These are phyloP conservation scores for Rhizophora apiculata DNA, from an alignment of 345 rosid species.

Conservation along the genomic window DNA sequence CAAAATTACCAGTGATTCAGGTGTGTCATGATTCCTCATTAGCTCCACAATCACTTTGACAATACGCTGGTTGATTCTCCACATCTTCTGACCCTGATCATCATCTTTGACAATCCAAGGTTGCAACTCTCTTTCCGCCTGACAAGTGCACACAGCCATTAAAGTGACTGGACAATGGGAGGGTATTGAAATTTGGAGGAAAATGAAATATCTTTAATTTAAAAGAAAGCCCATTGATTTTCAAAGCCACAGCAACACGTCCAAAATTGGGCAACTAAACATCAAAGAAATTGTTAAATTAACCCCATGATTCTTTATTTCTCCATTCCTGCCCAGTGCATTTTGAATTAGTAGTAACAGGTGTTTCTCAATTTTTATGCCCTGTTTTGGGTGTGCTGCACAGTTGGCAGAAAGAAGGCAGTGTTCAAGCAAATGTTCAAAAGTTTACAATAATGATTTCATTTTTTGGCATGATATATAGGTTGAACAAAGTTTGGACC, in stretches of 20 bases:
- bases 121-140: slow-evolving; percentile 96
- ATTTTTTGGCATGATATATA: slow-evolving; percentile 8
- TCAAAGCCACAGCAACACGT: slow-evolving; percentile 9
- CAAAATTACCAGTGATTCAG: slow-evolving; percentile 78
- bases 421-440: slow-evolving; percentile 14
- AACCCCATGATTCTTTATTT: neutral
- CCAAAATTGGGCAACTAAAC: slow-evolving; percentile 16
- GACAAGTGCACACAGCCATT: slow-evolving; percentile 31
- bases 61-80: slow-evolving; percentile 94
- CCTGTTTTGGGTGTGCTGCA: slow-evolving; percentile 3
- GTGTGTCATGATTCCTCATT: slow-evolving; percentile 85
- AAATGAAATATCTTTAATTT: neutral
- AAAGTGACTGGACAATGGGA: slow-evolving; percentile 30
- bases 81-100: slow-evolving; percentile 87
- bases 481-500: slow-evolving; percentile 53
- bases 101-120: slow-evolving; percentile 98
- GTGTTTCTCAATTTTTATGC: neutral
- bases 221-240: slow-evolving; percentile 13
- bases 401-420: slow-evolving; percentile 6
- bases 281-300: neutral
- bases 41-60: slow-evolving; percentile 84
- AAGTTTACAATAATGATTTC: slow-evolving; percentile 1
- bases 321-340: neutral
- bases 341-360: neutral
- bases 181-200: neutral